A percentile compares a stretch with the other conserved stretches of the same genome.
Conservation (phyloP, 1,284 basidiomycete species). For the Trametes hirsuta region DNA sequence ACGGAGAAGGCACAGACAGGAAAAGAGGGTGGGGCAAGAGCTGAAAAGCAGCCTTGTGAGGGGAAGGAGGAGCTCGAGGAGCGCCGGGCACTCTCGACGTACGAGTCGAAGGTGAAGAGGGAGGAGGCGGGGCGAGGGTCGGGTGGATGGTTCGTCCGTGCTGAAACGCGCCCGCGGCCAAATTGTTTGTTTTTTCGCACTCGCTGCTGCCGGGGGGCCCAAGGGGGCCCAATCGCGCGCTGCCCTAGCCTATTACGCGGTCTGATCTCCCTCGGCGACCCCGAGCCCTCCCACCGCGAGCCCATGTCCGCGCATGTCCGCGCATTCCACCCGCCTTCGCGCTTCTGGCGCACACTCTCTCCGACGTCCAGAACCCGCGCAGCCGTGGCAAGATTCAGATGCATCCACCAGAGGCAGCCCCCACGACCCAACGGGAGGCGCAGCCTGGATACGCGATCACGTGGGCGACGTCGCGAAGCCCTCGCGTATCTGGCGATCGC, state of each 20-base stretch:
- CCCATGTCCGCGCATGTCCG: slow-evolving; percentile 14
- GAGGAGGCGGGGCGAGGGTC: not conserved
- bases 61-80: slow-evolving; percentile 1
- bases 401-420: no score
- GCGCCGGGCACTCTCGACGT: slow-evolving; percentile 2
- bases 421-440: not conserved
- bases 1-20: slow-evolving; percentile 2
- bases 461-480: slow-evolving; percentile 11
- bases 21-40: slow-evolving; percentile 26
- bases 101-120: slow-evolving; percentile 9
- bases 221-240: slow-evolving; percentile 7
- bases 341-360: not conserved
- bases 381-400: not conserved
- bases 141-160: slow-evolving; percentile 3
- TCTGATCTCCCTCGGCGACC: slow-evolving; percentile 24
- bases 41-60: slow-evolving; percentile 23
- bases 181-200: slow-evolving; percentile 16
- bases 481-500: slow-evolving; percentile 20
- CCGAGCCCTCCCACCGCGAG: slow-evolving; percentile 8
- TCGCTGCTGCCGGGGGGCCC: slow-evolving; percentile 9
- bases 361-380: not conserved
- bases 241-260: slow-evolving; percentile 17
- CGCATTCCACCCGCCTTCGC: not conserved
- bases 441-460: slow-evolving; percentile 24
- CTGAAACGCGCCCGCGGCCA: slow-evolving; percentile 12